phyloP scores from a whole-genome alignment of 352 stramenopile genomes.

The Globisporangium lucens region DNA sequence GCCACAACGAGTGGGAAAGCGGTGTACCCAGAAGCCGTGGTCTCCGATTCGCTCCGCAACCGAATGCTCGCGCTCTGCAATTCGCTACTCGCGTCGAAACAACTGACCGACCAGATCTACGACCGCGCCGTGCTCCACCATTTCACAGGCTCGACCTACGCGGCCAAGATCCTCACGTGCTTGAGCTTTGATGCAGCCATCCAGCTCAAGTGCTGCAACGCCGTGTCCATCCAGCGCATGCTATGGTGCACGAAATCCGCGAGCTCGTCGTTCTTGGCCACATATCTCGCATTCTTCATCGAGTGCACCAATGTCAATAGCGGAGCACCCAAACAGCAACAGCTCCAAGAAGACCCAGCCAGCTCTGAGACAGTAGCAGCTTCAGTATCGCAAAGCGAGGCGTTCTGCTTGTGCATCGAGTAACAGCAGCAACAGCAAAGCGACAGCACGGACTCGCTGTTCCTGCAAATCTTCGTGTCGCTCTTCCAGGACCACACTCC shows the following conservation, averaged over 20 bases:
- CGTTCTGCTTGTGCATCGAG: constrained; percentile 41
- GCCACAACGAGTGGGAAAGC: background rate
- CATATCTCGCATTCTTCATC: constrained; percentile 36
- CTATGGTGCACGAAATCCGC: constrained; percentile 29
- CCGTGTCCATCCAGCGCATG: constrained; percentile 24
- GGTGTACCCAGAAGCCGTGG: constrained; percentile 8
- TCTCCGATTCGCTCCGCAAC: constrained; percentile 9
- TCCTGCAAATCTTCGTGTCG: constrained; percentile 24
- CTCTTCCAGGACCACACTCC: constrained; percentile 47
- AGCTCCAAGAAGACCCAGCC: background rate
- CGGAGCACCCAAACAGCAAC: background rate
- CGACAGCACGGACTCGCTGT: constrained; percentile 9
- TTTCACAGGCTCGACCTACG: constrained; percentile 31
- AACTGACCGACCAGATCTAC: constrained; percentile 25
- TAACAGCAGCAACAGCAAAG: background rate
- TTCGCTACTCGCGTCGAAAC: constrained; percentile 15
- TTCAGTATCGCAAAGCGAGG: background rate
- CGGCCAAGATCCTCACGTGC: constrained; percentile 33
- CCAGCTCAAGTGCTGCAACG: constrained; percentile 25
- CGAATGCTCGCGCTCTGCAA: constrained; percentile 24
- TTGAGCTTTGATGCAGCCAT: constrained; percentile 25
- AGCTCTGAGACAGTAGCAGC: background rate
- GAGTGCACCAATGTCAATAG: constrained; percentile 21
- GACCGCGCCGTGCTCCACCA: constrained; percentile 20
- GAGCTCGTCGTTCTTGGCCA: constrained; percentile 30